Evolutionary conservation across 2,329 filamentous ascomycete genomes (phyloP), one percentile per base, ranked within the genome.

Genomic region (Ophiostoma australiae): DNA sequence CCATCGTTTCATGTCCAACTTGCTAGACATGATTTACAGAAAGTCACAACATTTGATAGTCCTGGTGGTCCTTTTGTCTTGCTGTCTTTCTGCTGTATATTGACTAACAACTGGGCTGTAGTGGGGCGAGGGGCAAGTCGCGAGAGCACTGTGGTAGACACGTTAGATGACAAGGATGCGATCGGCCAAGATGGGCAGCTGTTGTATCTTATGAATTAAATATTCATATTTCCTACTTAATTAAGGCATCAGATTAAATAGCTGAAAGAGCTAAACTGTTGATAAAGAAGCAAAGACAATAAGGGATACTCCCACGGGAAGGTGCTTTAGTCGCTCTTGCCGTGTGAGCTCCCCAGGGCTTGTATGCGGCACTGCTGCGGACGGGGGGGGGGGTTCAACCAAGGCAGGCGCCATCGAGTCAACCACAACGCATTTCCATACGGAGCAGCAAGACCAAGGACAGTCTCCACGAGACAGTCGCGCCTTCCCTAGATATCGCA

Each of bases 321-420:
- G 70, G 67, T 31, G 55, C 67, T 41, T 11, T 41, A 6, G 39
- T 41, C 4, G 44, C 20, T 48, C 44, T 48, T 48, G 15, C 44
- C 44, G 2, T 48, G 20, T 15, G 44, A 48, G 44, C 44, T n/a
- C 44, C 17, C 44, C 15, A 41, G 5, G 8, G 44, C 44, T 48
- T n/a, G 52, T n/a, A 23, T 23, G n/a, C 7, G 52, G 52, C 52
- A 27, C 52, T 58, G 52, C 52, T 58, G 52, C 52, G 27, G 52
- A 58, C 23, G 23, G 44, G 17, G 27, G n/a, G n/a, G n/a, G n/a
- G n/a, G n/a, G n/a, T n/a, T 20, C 17, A 68, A 31, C 70, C 70
- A 72, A 70, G 68, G 68, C 70, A 69, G 67, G 67, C 67, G 31
- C 61, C 33, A 69, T 44, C 67, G 48, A 66, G 33, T 66, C 67